A percentile compares a stretch with the other conserved stretches of the same genome.
Conservation (phyloP, 2,329 filamentous ascomycete genomes). For the Lachnum nothofagi region DNA sequence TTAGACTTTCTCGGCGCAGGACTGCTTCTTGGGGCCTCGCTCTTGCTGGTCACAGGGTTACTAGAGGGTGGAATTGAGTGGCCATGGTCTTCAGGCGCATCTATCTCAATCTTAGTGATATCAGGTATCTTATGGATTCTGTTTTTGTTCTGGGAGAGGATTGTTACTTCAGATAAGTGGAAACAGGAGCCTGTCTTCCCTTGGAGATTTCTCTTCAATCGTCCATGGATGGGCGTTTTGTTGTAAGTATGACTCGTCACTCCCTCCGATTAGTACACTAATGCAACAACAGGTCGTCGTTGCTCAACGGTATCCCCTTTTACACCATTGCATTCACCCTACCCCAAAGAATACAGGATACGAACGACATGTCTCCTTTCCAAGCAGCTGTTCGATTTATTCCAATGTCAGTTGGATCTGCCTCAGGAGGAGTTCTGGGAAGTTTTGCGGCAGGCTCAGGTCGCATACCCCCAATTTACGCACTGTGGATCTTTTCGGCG, state of each 20-base stretch:
- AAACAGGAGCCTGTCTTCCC: slow-evolving; percentile 1
- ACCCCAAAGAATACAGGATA: not conserved
- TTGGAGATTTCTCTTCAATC: not conserved
- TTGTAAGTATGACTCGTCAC: not conserved
- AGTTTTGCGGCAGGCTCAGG: not conserved
- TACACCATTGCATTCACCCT: not conserved
- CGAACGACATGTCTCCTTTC: not conserved
- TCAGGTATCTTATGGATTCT: not conserved
- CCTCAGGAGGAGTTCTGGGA: not conserved
- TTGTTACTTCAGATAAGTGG: not conserved
- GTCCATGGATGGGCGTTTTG: not conserved
- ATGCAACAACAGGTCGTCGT: not conserved
- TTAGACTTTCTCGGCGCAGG: not conserved
- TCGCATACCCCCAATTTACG: not conserved
- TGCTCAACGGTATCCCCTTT: not conserved
- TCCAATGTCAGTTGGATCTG: not conserved
- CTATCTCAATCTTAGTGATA: not conserved
- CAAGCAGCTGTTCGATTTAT: not conserved
- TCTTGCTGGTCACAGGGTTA: not conserved
- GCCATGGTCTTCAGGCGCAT: not conserved
- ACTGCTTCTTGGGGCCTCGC: slow-evolving; percentile 1
- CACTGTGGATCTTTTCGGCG: not conserved
- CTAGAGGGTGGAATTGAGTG: not conserved
- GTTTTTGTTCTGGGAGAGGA: not conserved
- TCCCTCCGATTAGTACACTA: not conserved